phyloP scores from a whole-genome alignment of 1,284 basidiomycete genomes.

The Tylopilus orsonianus region DNA sequence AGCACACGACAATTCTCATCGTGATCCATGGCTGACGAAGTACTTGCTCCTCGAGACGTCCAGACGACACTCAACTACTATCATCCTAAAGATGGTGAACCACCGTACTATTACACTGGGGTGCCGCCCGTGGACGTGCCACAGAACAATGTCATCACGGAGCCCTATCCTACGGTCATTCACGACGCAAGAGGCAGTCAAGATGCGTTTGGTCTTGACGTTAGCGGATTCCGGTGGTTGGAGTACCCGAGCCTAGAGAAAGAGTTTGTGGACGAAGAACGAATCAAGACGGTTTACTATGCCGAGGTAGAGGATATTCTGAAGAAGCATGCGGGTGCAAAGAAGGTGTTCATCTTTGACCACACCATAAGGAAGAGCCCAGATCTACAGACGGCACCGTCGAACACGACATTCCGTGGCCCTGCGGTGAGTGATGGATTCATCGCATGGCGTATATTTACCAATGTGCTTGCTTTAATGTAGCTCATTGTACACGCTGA shows the following conservation, averaged over 20 bases:
- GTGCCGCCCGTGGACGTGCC: background rate
- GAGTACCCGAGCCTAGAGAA: conserved; percentile 36
- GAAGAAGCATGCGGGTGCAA: conserved; percentile 40
- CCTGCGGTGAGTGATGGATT: conserved; percentile 31
- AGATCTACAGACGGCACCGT: background rate
- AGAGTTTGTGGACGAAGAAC: conserved; percentile 40
- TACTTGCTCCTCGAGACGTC: background rate
- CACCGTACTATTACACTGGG: background rate
- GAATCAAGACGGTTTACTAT: conserved; percentile 33
- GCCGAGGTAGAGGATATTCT: conserved; percentile 41
- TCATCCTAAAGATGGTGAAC: background rate
- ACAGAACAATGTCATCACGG: background rate
- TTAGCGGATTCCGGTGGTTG: background rate
- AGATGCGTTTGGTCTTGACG: background rate
- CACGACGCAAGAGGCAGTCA: background rate
- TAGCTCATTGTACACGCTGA: conserved; percentile 31
- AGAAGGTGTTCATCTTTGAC: conserved; percentile 42
- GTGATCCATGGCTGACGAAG: background rate
- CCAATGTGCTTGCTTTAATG: conserved; percentile 24
- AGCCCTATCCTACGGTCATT: background rate
- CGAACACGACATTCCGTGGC: conserved; percentile 7
- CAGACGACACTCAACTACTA: conserved; percentile 2
- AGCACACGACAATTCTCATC: background rate
- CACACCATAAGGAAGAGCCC: conserved; percentile 40
- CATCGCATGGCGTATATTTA: too few species aligned